Percentiles rank a stretch among this genome's conserved stretches.
Evolutionary conservation across 805 yeast genomes (phyloP).

Genomic region (Hanseniaspora clermontiae): DNA sequence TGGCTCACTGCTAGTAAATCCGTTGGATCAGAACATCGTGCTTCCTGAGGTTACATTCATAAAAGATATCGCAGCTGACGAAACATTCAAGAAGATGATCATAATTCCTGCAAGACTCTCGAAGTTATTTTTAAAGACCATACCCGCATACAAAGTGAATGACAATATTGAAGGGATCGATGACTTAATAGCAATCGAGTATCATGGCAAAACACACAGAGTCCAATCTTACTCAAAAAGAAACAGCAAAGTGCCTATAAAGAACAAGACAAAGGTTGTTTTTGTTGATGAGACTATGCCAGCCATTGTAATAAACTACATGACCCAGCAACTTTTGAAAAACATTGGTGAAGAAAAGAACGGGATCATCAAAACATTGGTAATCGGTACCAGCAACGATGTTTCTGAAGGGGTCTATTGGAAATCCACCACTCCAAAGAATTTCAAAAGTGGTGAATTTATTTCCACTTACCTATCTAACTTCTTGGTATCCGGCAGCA

Average conservation of each 20-base stretch:
- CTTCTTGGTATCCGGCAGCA: constrained; percentile 25
- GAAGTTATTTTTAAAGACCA: neutral
- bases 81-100: constrained; percentile 1
- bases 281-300: constrained; percentile 12
- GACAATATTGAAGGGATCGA: neutral
- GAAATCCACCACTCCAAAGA: neutral
- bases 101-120: constrained; percentile 1
- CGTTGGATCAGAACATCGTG: neutral
- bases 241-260: constrained; percentile 1
- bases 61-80: neutral
- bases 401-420: neutral
- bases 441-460: constrained; percentile 31
- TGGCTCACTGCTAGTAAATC: neutral
- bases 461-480: constrained; percentile 46
- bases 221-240: constrained; percentile 1
- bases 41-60: neutral
- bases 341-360: neutral
- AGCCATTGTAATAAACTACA: constrained; percentile 2
- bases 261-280: constrained; percentile 4
- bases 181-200: neutral
- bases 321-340: neutral
- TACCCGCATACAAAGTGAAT: neutral
- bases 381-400: constrained; percentile 2
- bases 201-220: neutral
- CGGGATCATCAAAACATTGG: neutral